Conservation (phyloP, 345 rosid genomes). For the Salix koriyanagi region DNA sequence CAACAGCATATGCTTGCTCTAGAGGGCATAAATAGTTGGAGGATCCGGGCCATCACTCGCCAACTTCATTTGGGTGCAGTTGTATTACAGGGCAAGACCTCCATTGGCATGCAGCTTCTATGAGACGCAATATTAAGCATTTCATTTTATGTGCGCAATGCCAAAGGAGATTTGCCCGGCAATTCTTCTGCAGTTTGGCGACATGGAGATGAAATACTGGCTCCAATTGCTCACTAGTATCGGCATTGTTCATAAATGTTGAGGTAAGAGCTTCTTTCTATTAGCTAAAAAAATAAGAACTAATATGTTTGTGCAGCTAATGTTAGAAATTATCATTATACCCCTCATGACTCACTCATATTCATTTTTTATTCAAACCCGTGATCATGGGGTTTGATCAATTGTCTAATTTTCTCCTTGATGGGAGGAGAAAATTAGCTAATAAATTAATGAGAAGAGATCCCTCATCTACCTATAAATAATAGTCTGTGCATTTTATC, state of each 20-base stretch:
- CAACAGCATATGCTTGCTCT: slow-evolving; percentile 33
- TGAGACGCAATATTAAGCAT: not conserved
- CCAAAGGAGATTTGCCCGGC: slow-evolving; percentile 58
- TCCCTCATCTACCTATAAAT: too few relatives aligned
- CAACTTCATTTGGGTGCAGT: slow-evolving; percentile 20
- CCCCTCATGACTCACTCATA: too few relatives aligned
- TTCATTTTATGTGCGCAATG: slow-evolving; percentile 19
- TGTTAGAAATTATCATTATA: too few relatives aligned
- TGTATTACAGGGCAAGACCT: slow-evolving; percentile 40
- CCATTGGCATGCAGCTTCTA: slow-evolving; percentile 38
- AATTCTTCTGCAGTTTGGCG: slow-evolving; percentile 34
- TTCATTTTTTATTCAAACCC: too few relatives aligned
- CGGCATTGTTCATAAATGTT: not conserved
- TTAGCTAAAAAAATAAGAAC: not conserved
- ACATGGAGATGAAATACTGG: not conserved
- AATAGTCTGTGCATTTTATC: too few relatives aligned
- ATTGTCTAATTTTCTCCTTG: too few relatives aligned
- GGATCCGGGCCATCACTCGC: not conserved
- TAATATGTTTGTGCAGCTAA: too few relatives aligned
- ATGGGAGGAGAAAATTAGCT: too few relatives aligned
- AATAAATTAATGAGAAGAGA: too few relatives aligned
- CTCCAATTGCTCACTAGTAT: not conserved
- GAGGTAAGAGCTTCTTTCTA: not conserved
- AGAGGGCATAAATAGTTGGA: slow-evolving; percentile 22
- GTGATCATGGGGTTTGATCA: too few relatives aligned